These are phyloP conservation scores for Cladophialophora exuberans DNA, from an alignment of 2,329 filamentous ascomycete genomes.

Conservation along the genomic window DNA sequence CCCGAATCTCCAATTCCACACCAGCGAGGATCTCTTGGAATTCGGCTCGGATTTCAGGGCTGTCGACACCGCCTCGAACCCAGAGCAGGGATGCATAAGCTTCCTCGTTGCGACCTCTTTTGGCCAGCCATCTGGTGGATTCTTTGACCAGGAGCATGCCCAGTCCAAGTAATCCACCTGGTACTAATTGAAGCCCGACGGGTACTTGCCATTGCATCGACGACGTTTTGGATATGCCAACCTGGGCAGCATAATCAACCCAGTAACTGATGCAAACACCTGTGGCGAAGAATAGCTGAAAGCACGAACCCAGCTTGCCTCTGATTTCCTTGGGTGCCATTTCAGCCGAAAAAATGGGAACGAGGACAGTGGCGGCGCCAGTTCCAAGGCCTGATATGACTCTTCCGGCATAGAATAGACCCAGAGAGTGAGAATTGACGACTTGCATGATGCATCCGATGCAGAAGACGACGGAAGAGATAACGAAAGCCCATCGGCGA, in stretches of 20 bases:
- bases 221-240: constrained; percentile 37
- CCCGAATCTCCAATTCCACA: constrained; percentile 51
- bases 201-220: constrained; percentile 60
- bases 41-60: constrained; percentile 39
- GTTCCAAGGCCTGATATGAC: constrained; percentile 54
- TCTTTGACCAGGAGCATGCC: constrained; percentile 56
- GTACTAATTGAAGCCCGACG: constrained; percentile 56
- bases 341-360: constrained; percentile 50
- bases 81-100: constrained; percentile 54
- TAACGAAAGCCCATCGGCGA: constrained; percentile 49
- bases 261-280: constrained; percentile 58
- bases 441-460: constrained; percentile 48
- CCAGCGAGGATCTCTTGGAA: constrained; percentile 47
- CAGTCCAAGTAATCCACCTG: constrained; percentile 50
- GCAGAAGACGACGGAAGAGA: constrained; percentile 47
- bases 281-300: constrained; percentile 56
- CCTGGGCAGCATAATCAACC: constrained; percentile 55
- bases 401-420: constrained; percentile 51
- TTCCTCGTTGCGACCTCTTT: constrained; percentile 50
- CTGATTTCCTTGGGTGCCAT: constrained; percentile 49
- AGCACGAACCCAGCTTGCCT: constrained; percentile 54
- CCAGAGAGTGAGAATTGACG: constrained; percentile 49
- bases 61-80: constrained; percentile 54
- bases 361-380: constrained; percentile 50
- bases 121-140: constrained; percentile 53